These are phyloP conservation scores for Musa itinerans DNA, from an alignment of 176 grass and related monocot species.

Conservation along the genomic window DNA sequence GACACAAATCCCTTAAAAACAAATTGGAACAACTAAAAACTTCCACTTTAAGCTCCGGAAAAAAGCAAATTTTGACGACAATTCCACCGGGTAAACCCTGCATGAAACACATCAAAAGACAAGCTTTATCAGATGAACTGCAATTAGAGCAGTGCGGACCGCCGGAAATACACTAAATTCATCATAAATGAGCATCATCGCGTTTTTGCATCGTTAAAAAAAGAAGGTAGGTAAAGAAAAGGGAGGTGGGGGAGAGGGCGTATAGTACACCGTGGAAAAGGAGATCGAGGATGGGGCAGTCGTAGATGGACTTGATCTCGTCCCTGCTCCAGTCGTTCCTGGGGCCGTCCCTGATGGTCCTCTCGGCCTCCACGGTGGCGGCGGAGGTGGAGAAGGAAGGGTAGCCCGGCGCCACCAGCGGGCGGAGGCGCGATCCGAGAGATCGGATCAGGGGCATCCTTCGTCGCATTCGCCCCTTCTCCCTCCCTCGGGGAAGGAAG, in stretches of 20 bases:
- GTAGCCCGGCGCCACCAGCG: neutral
- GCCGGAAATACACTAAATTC: too few species aligned
- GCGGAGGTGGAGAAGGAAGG: constrained; percentile 28
- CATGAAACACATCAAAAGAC: too few species aligned
- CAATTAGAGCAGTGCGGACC: too few species aligned
- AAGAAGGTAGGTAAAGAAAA: neutral
- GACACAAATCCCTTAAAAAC: too few species aligned
- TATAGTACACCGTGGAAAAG: constrained; percentile 71
- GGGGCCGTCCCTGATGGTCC: constrained; percentile 53
- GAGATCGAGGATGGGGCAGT: constrained; percentile 84
- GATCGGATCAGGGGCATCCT: constrained; percentile 51
- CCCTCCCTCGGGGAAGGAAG: neutral
- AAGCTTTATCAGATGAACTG: too few species aligned
- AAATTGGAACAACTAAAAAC: too few species aligned
- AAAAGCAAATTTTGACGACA: too few species aligned
- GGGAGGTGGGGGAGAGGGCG: too few species aligned
- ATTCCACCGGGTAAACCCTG: too few species aligned
- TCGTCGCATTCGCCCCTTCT: neutral
- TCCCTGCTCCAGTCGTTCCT: constrained; percentile 73
- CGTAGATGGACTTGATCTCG: constrained; percentile 85
- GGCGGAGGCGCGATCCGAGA: constrained; percentile 37
- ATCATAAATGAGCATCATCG: neutral
- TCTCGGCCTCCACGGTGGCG: constrained; percentile 54
- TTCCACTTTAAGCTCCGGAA: too few species aligned
- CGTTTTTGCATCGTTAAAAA: neutral